Evolutionary conservation across 2,329 filamentous ascomycete species (phyloP), one percentile per base, ranked within the genome.

Genomic region (Penicillium sp.): DNA sequence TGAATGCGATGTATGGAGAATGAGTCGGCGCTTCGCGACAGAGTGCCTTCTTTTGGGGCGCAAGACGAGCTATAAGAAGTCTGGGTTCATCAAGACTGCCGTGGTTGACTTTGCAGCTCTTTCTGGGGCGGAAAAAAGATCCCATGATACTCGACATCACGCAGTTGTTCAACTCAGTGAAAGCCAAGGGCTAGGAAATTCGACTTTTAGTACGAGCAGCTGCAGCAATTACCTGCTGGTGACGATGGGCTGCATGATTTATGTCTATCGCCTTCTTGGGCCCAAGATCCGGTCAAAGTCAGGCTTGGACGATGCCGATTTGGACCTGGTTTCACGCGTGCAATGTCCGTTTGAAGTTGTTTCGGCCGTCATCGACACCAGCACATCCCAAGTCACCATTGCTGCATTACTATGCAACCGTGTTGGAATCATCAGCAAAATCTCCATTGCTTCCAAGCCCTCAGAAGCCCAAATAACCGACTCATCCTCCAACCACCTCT

Each of bases 361-460:
- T 5, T 79, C 81, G 3, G 82, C 84, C 61, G 83, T 83, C 57
- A 86, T 89, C 79, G 84, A 88, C 66, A 83, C 83, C 0, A 85
- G 81, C 4, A 79, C 77, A 2, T 74, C 80, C 8, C 76, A 79
- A 42, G 77, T 83, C 60, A 78, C 83, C 6, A 74, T 88, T 48
- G 85, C 84, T 14, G 79, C 83, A 29, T 72, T 89, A 8, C 74
- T 88, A 44, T 79, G 84, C 57, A 83, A 83, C 6, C 80, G 86
- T 2, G 77, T 83, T 65, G 86, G 84, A 4, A 77, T 88, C 66
- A 78, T 88, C 1, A 86, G 80, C 61, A 82, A 88, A 47, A 70
- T 86, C 24, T 8, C 24, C 5, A 8, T 27, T 6, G 5, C 24
- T 8, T 27, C 24, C 54, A n/a, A 29, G 50, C 10, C 14, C 42